phyloP scores from a whole-genome alignment of 2,329 filamentous ascomycete genomes.

The Neofusicoccum sp. region DNA sequence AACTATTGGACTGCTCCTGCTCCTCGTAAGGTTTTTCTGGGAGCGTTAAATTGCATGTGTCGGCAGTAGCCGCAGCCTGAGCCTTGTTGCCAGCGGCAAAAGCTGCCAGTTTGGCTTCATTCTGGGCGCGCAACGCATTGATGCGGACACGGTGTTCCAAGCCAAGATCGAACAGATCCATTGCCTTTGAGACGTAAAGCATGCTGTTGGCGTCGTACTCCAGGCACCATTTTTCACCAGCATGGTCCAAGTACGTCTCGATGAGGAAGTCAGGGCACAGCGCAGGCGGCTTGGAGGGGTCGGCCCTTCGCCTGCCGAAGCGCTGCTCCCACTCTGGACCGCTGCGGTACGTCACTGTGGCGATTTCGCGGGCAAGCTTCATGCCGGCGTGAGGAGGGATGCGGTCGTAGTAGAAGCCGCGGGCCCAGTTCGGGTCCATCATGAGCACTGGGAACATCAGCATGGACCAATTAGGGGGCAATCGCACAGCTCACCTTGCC shows the following conservation, averaged over 20 bases:
- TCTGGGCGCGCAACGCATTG: slow-evolving; percentile 59
- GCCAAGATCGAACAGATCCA: slow-evolving; percentile 96
- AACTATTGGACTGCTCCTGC: slow-evolving; percentile 54
- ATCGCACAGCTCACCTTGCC: slow-evolving; percentile 56
- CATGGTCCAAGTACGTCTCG: slow-evolving; percentile 96
- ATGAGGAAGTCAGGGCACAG: slow-evolving; percentile 97
- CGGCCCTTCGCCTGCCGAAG: slow-evolving; percentile 83
- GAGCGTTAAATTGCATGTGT: slow-evolving; percentile 75
- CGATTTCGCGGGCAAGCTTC: slow-evolving; percentile 96
- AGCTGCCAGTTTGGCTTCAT: slow-evolving; percentile 57
- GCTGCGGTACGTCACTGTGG: slow-evolving; percentile 93
- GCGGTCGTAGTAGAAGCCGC: slow-evolving; percentile 80
- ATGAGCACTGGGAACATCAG: slow-evolving; percentile 65
- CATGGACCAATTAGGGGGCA: background rate
- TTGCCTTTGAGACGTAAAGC: slow-evolving; percentile 95
- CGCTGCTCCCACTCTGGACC: slow-evolving; percentile 97
- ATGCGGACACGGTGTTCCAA: slow-evolving; percentile 65
- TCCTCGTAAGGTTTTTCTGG: slow-evolving; percentile 85
- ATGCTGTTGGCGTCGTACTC: slow-evolving; percentile 96
- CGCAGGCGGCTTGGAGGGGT: slow-evolving; percentile 80
- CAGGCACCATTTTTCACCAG: slow-evolving; percentile 95
- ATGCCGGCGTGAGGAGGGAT: slow-evolving; percentile 93
- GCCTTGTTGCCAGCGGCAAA: slow-evolving; percentile 32
- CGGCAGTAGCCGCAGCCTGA: slow-evolving; percentile 28
- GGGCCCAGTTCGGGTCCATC: slow-evolving; percentile 98